Base-by-base conservation (phyloP, 2,329 filamentous ascomycete species). In the Mariannaea sp. region DNA sequence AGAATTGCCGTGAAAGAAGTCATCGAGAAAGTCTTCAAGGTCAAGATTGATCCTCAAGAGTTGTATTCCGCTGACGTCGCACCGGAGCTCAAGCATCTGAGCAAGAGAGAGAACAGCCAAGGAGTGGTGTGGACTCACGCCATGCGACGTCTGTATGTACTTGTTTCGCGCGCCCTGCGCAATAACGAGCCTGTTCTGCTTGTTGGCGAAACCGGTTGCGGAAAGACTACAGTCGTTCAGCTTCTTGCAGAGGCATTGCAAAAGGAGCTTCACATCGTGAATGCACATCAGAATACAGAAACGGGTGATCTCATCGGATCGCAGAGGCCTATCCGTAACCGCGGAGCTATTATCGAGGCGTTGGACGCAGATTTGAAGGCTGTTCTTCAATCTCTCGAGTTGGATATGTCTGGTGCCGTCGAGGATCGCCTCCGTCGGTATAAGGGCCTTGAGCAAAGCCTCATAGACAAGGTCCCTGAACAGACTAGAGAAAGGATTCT, bases 261-360 rank as follows among this genome's bases (percentile, higher is more conserved):
- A 13, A 91, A 88, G 65, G 78, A 89, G 58, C 77, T 99, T 32
- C 86, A 92, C 61, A 94, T 93, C 62, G 88, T 99, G 66, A 99
- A 99, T 68, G 94, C 95, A 3, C 95, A 99, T 72, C 93, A 97
- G 63, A 99, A 99, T 61, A 92, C 94, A 0, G 95, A 99, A 71
- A 97, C 95, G 0, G 93, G 94, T 13, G 94, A 99, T 71, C 79
- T 99, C 9, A 97, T 99, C 60, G 94, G 94, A 59, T 94, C 94
- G 3, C 94, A 99, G 71, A 80, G 94, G 55, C 94, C 94, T 3
- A 84, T 97, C 17, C 83, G 95, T 58, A 97, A 97, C 69, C 84
- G 92, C 35, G 84, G 86, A 12, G 84, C 84, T 1, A 84, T 96
- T 27, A 75, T 89, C 29, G 83, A 88, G 22, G 71, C 82, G 1